Conservation (phyloP, 495 filamentous ascomycete species). For the Schizothecium vesticola region DNA sequence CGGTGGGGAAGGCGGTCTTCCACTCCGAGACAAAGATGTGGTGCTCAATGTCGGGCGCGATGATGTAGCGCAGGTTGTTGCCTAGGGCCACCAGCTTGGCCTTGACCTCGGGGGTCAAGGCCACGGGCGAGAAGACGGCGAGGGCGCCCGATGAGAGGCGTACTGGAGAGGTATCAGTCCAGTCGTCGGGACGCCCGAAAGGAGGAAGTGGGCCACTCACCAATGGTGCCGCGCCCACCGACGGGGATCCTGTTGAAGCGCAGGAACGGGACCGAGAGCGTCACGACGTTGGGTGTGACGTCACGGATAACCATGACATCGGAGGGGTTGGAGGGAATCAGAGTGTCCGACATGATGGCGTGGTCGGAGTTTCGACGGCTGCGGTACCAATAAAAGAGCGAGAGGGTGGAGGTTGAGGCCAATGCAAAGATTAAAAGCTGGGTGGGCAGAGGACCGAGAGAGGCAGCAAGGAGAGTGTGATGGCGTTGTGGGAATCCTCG, state of each 20-base stretch:
- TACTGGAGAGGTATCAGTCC: constrained; percentile 54
- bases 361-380: not conserved
- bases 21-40: constrained; percentile 86
- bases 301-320: constrained; percentile 83
- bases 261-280: constrained; percentile 76
- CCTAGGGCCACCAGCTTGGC: constrained; percentile 62
- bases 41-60: constrained; percentile 84
- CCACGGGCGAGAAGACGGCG: constrained; percentile 87
- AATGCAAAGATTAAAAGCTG: no score
- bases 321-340: constrained; percentile 56
- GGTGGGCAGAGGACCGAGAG: no score
- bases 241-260: constrained; percentile 76
- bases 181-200: constrained; percentile 44
- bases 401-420: no score
- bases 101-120: constrained; percentile 71
- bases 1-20: constrained; percentile 70
- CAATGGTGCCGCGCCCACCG: constrained; percentile 80
- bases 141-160: constrained; percentile 68
- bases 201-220: constrained; percentile 40
- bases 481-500: no score
- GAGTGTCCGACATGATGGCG: constrained; percentile 39
- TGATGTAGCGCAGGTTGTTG: constrained; percentile 70
- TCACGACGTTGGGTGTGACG: constrained; percentile 72
- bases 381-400: not conserved
- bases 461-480: no score